Percentiles rank a stretch among this genome's conserved stretches.
These are phyloP conservation scores for Aspergillus affinis DNA, from an alignment of 495 filamentous ascomycete species.

Conservation along the genomic window DNA sequence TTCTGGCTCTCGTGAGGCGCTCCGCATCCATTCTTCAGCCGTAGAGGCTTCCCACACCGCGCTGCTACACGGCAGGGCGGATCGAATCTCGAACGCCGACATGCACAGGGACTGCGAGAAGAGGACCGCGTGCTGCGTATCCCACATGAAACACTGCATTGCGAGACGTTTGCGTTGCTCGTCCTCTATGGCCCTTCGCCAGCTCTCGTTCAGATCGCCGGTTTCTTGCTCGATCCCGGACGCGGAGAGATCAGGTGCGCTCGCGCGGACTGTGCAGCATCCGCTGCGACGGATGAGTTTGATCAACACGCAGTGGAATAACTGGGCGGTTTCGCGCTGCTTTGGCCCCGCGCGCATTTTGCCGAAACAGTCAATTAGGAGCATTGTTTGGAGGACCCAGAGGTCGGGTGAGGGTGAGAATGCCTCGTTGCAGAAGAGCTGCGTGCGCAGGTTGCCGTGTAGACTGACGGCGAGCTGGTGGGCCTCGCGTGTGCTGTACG, in stretches of 20 bases:
- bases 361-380: slow-evolving; percentile 60
- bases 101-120: slow-evolving; percentile 60
- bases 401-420: slow-evolving; percentile 50
- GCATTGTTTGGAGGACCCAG: slow-evolving; percentile 55
- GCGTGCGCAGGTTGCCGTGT: slow-evolving; percentile 47
- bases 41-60: slow-evolving; percentile 51
- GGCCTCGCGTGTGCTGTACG: slow-evolving; percentile 53
- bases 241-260: slow-evolving; percentile 23
- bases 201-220: slow-evolving; percentile 37
- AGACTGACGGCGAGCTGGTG: slow-evolving; percentile 55
- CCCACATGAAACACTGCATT: slow-evolving; percentile 60
- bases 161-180: slow-evolving; percentile 56
- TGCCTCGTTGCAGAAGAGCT: slow-evolving; percentile 40
- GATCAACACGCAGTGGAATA: slow-evolving; percentile 58
- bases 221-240: slow-evolving; percentile 15
- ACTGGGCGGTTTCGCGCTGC: slow-evolving; percentile 54
- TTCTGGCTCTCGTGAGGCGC: slow-evolving; percentile 29
- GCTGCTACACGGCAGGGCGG: slow-evolving; percentile 46
- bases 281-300: slow-evolving; percentile 57
- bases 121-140: slow-evolving; percentile 55
- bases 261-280: slow-evolving; percentile 41
- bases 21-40: slow-evolving; percentile 44
- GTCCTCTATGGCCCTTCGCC: slow-evolving; percentile 48
- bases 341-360: slow-evolving; percentile 55
- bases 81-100: slow-evolving; percentile 56